Conservation (phyloP, 306 rosid species). For the Lupinus albus region DNA sequence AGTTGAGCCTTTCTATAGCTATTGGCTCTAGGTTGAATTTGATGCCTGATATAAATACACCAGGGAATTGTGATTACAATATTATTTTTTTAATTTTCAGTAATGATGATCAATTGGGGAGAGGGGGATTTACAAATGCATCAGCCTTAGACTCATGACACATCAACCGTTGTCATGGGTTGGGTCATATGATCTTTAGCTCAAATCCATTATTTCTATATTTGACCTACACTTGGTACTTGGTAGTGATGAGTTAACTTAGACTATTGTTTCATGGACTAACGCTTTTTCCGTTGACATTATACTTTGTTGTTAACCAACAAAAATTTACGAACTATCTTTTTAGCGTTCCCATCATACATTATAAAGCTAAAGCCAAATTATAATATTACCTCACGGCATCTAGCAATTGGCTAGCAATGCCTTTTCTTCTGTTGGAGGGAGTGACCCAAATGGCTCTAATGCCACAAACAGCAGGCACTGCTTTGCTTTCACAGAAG, state of each 20-base stretch:
- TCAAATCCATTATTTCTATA: background rate
- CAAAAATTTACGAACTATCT: background rate
- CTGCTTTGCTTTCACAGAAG: background rate
- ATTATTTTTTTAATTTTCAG: background rate
- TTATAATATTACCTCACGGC: background rate
- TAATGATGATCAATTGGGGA: background rate
- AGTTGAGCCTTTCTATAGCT: conserved; percentile 6
- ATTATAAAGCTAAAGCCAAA: background rate
- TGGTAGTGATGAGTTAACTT: background rate
- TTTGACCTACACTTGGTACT: background rate
- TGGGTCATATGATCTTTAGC: conserved; percentile 5
- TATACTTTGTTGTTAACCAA: background rate
- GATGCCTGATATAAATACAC: background rate
- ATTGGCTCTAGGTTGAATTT: conserved; percentile 6
- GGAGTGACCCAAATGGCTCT: background rate
- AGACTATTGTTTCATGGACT: background rate
- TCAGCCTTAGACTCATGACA: background rate
- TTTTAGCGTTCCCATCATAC: background rate
- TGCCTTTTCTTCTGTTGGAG: background rate
- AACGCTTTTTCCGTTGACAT: too few species aligned
- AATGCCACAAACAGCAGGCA: background rate
- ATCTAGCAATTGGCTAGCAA: background rate
- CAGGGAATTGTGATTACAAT: background rate
- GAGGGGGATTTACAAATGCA: background rate
- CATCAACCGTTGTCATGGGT: background rate